These are phyloP conservation scores for Leersia perrieri DNA, from an alignment of 176 grass and related monocot species.

Conservation along the genomic window DNA sequence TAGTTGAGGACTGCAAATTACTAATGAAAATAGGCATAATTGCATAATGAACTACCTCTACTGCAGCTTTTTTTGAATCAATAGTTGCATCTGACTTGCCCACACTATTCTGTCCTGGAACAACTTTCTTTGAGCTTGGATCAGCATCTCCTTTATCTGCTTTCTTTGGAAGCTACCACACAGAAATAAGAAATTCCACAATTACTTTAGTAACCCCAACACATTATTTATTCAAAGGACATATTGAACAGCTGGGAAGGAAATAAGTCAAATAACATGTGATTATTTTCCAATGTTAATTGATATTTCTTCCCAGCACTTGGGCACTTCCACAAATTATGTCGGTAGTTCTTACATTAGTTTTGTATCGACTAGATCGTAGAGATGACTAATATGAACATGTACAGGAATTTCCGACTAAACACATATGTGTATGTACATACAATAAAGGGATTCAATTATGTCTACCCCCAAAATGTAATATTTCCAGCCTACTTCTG, in stretches of 20 bases:
- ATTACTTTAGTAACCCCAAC: slow-evolving; percentile 1
- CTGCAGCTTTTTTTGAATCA: slow-evolving; percentile 44
- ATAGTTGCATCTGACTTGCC: slow-evolving; percentile 44
- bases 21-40: not conserved
- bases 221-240: not conserved
- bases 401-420: slow-evolving; percentile 3
- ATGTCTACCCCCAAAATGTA: not conserved
- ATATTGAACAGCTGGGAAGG: not conserved
- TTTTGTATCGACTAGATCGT: not conserved
- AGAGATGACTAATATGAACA: not conserved
- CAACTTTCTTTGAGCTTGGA: slow-evolving; percentile 53
- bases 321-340: not conserved
- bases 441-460: not conserved
- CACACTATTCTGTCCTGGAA: slow-evolving; percentile 43
- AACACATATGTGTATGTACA: not conserved
- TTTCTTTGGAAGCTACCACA: slow-evolving; percentile 54
- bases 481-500: not conserved
- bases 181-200: not conserved
- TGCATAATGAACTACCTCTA: slow-evolving; percentile 41
- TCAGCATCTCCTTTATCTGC: slow-evolving; percentile 58
- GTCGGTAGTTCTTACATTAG: not conserved
- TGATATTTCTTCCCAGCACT: not conserved
- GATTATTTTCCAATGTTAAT: not conserved
- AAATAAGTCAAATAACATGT: not conserved
- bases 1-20: not conserved